A percentile compares a stretch with the other conserved stretches of the same genome.
phyloP scores from a whole-genome alignment of 768 basidiomycete species.

The Leucosporidium yakuticum region DNA sequence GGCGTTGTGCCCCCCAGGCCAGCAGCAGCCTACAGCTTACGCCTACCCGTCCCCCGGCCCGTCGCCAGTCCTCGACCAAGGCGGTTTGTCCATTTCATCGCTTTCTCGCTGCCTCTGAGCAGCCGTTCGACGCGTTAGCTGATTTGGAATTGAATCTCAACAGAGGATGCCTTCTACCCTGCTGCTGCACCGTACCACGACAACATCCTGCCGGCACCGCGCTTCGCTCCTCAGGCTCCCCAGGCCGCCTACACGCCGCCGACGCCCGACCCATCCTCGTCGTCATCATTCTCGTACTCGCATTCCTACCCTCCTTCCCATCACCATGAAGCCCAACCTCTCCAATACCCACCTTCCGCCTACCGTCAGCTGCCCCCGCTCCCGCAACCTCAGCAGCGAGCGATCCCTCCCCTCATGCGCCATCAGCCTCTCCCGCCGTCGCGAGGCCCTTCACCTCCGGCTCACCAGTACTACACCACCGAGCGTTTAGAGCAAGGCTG shows the following conservation, averaged over 20 bases:
- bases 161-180: neutral
- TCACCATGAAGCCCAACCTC: neutral
- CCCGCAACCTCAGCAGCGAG: neutral
- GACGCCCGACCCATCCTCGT: neutral
- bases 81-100: neutral
- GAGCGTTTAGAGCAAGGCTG: neutral
- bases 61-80: neutral
- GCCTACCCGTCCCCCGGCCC: neutral
- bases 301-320: neutral
- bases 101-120: neutral
- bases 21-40: too few relatives aligned
- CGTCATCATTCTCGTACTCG: neutral
- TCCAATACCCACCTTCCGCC: neutral
- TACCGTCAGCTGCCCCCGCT: neutral
- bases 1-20: too few relatives aligned
- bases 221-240: neutral
- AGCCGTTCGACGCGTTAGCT: neutral
- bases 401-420: neutral
- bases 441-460: neutral
- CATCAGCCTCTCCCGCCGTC: neutral
- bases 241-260: neutral
- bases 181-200: too few relatives aligned
- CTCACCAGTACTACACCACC: neutral
- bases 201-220: neutral
- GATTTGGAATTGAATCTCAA: neutral